Evolutionary conservation across 2,329 filamentous ascomycete genomes (phyloP), one percentile per base, ranked within the genome.

Genomic region (Cladosporium sp.): DNA sequence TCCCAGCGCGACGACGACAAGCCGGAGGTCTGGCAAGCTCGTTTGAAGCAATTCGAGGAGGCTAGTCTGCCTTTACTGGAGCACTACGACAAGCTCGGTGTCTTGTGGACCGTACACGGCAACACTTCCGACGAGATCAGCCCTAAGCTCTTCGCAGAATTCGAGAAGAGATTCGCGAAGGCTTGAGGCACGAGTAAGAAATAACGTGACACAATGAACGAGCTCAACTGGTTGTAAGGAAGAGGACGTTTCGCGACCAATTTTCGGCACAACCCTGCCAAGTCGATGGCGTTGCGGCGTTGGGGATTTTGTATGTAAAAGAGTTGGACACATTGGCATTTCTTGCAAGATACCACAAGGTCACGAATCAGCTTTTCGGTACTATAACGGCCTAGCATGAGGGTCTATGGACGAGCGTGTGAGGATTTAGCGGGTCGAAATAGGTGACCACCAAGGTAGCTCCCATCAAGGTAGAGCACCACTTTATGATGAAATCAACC

Each of bases 91-190:
- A 82, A 83, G 62, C 88, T 88, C 71, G 91, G 90, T 9, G 86
- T 96, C 12, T 76, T 99, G 36, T 91, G 89, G 83, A 90, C 90
- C 61, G 91, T 97, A 3, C 80, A 90, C 65, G 94, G 94, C 20
- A 84, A 92, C 74, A 93, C 86, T 72, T 96, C 91, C 69, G 90
- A 99, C 70, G 94, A 97, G 76, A 99, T 99, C 66, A 92, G 83
- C 55, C 94, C 94, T n/a, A 86, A 91, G 77, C 79, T 99, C 25
- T 89, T 91, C 68, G 75, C 79, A 8, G 91, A 96, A 74, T 90
- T 99, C 72, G 86, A 90, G 75, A 83, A 78, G 69, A 82, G 88
- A 57, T 97, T 97, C 75, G 70, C 40, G 15, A 45, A 45, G 42
- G 42, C 42, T 24, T 45, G 42, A 45, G 28, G 3, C 4, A 1